Conservation (phyloP, 1,284 basidiomycete species). For the Tremellales sp. region DNA sequence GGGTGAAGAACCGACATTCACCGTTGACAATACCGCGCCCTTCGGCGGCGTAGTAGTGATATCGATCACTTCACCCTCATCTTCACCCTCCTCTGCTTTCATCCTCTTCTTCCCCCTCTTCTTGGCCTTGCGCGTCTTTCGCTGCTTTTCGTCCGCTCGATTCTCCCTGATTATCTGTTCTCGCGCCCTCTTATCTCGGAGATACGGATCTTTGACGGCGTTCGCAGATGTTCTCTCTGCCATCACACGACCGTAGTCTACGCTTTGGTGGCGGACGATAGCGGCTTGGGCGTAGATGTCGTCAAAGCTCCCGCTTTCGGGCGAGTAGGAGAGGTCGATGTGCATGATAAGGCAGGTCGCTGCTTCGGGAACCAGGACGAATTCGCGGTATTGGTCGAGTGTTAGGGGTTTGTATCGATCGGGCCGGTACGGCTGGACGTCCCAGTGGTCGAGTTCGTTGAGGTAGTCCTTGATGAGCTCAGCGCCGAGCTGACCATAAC, state of each 20-base stretch:
- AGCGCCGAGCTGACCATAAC: slow-evolving; percentile 40
- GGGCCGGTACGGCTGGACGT: slow-evolving; percentile 8
- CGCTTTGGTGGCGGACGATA: slow-evolving; percentile 22
- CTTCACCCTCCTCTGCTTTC: not conserved
- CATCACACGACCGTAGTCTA: slow-evolving; percentile 28
- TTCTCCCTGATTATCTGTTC: slow-evolving; percentile 6
- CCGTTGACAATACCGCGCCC: not conserved
- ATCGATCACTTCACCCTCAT: not conserved
- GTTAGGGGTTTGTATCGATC: slow-evolving; percentile 19
- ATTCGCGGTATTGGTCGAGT: slow-evolving; percentile 29
- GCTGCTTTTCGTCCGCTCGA: slow-evolving; percentile 6
- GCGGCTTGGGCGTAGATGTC: slow-evolving; percentile 6
- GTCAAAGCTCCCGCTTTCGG: not conserved
- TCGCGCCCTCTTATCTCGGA: not conserved
- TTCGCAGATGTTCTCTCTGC: too few relatives aligned
- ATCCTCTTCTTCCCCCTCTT: slow-evolving; percentile 7
- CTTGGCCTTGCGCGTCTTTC: not conserved
- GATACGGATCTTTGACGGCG: not conserved
- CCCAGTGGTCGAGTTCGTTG: slow-evolving; percentile 25
- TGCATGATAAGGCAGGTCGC: slow-evolving; percentile 36
- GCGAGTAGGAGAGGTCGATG: slow-evolving; percentile 19
- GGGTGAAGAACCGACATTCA: too few relatives aligned
- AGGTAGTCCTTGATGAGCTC: slow-evolving; percentile 31
- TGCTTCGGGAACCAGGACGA: slow-evolving; percentile 42
- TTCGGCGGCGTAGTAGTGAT: not conserved